A percentile compares a stretch with the other conserved stretches of the same genome.
These are phyloP conservation scores for Closterium sp. DNA, from an alignment of 139 green algal species.

Conservation along the genomic window DNA sequence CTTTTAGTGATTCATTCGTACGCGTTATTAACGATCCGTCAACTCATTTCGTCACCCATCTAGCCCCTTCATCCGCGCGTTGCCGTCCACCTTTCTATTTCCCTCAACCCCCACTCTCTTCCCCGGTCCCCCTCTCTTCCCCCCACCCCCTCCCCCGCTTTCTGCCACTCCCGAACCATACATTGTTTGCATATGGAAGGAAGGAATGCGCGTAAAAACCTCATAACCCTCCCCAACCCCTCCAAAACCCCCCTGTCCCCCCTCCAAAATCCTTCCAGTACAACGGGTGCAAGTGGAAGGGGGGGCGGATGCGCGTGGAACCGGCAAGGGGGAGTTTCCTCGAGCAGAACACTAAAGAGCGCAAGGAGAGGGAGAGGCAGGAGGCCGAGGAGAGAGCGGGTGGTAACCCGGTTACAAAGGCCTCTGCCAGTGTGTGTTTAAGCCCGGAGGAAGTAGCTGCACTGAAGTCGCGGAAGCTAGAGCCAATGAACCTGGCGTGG, in stretches of 20 bases:
- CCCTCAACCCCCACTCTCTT: background rate
- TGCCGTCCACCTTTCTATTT: background rate
- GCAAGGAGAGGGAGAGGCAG: background rate
- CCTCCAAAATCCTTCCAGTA: background rate
- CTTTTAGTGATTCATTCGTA: too few species aligned
- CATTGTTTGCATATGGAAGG: background rate
- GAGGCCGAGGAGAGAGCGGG: background rate
- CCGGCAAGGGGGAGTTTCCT: background rate
- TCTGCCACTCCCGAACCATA: background rate
- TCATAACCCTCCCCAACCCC: background rate
- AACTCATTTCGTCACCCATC: background rate
- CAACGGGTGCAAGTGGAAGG: background rate
- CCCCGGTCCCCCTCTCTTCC: background rate
- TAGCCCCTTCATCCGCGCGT: background rate
- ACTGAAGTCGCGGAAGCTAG: background rate
- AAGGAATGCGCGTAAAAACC: background rate
- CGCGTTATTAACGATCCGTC: background rate
- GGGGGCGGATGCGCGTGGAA: background rate
- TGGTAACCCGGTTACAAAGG: background rate
- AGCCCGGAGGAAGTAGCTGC: background rate
- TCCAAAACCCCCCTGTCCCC: background rate
- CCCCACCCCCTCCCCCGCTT: too few species aligned
- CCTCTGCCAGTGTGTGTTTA: background rate
- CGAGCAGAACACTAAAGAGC: background rate
- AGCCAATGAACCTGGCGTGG: background rate